Conservation (phyloP, 441 rosid genomes). For the Breynia disticha region DNA sequence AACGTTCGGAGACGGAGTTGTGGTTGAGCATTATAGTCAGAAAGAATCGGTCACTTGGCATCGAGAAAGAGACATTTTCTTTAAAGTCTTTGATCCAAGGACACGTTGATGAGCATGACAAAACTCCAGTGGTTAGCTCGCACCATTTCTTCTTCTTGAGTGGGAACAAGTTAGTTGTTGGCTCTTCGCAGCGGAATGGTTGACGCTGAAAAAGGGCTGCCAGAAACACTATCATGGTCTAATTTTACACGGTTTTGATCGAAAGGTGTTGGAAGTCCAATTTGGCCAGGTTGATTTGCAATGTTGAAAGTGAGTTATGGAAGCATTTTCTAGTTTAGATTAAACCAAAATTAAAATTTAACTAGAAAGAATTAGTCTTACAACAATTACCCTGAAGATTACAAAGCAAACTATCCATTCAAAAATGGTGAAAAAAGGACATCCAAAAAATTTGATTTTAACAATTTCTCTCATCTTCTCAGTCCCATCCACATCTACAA, state of each 20-base stretch:
- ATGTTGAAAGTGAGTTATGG: not conserved
- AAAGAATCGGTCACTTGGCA: conserved; percentile 52
- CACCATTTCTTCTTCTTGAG: conserved; percentile 63
- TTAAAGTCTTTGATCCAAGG: conserved; percentile 17
- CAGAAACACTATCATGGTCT: not conserved
- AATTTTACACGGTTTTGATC: not conserved
- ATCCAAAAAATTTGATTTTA: too few species aligned
- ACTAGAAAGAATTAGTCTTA: too few species aligned
- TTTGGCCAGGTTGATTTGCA: not conserved
- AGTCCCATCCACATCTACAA: too few species aligned
- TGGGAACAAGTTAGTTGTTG: conserved; percentile 39
- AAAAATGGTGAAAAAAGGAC: too few species aligned
- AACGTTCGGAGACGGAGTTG: conserved; percentile 24
- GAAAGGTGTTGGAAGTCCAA: conserved; percentile 5
- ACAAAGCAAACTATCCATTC: too few species aligned
- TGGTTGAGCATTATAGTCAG: conserved; percentile 24
- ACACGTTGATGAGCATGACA: conserved; percentile 60
- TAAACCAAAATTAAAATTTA: not conserved
- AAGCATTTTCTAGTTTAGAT: conserved; percentile 8
- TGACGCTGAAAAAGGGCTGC: not conserved
- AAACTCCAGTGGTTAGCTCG: conserved; percentile 63
- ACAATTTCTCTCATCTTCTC: too few species aligned
- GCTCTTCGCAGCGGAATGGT: not conserved
- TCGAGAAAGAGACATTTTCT: conserved; percentile 55
- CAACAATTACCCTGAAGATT: too few species aligned